Percentiles rank a stretch among this genome's conserved stretches.
Evolutionary conservation across 2,329 filamentous ascomycete species (phyloP).

Genomic region (Phialemonium atrogriseum): DNA sequence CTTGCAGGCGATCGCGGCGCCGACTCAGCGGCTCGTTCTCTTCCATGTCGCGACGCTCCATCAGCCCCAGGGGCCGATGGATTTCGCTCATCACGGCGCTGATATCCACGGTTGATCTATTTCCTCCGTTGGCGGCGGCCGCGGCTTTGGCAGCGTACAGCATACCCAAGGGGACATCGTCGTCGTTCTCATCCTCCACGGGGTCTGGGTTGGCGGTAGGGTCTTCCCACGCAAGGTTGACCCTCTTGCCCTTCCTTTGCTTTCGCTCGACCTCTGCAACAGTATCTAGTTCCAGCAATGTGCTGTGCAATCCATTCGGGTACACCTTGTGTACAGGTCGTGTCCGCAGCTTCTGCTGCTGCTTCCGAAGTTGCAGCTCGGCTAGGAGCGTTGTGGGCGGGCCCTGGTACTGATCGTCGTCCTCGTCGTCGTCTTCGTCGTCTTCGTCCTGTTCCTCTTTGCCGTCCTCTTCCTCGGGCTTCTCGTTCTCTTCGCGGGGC

Average conservation of each 20-base stretch:
- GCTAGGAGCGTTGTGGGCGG: constrained; percentile 85
- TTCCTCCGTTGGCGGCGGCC: constrained; percentile 24
- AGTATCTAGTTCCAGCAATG: constrained; percentile 81
- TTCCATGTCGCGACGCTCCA: constrained; percentile 77
- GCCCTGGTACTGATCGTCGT: constrained; percentile 50
- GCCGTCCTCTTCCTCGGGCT: constrained; percentile 8
- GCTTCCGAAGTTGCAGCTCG: constrained; percentile 84
- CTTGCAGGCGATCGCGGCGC: constrained; percentile 66
- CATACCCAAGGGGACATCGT: constrained; percentile 81
- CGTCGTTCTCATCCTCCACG: constrained; percentile 60
- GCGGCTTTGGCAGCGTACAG: constrained; percentile 58
- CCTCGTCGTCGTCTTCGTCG: constrained; percentile 36
- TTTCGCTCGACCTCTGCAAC: constrained; percentile 79
- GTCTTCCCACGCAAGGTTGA: constrained; percentile 89
- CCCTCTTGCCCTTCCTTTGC: constrained; percentile 63
- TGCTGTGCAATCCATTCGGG: constrained; percentile 81
- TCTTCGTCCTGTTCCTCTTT: constrained; percentile 36
- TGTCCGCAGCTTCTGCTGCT: constrained; percentile 75
- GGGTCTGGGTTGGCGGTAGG: constrained; percentile 36
- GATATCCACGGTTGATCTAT: constrained; percentile 22
- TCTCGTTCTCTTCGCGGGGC: constrained; percentile 16
- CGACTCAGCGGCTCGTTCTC: constrained; percentile 84
- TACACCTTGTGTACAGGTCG: constrained; percentile 53
- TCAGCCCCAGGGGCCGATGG: constrained; percentile 61
- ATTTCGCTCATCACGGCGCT: constrained; percentile 43